Percentiles rank a stretch among this genome's conserved stretches.
Conservation (phyloP, 345 rosid species). For the Gossypium turneri region DNA sequence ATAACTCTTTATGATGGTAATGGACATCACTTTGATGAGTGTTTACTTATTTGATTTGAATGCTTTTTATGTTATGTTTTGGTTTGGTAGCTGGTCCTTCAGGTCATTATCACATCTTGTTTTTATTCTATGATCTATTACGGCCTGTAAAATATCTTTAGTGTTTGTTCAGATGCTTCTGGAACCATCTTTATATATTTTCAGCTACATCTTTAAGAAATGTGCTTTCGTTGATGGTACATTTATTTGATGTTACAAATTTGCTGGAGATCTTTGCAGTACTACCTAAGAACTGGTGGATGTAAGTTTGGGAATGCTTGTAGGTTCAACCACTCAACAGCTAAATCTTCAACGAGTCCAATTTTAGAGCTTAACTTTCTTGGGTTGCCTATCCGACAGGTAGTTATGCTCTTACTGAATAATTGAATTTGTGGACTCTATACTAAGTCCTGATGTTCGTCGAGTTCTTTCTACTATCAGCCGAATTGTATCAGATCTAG, state of each 20-base stretch:
- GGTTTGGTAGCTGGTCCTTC: not conserved
- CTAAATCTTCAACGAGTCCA: constrained; percentile 32
- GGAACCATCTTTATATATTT: not conserved
- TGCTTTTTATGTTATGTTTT: not conserved
- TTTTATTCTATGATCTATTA: not conserved
- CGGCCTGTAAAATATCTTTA: not conserved
- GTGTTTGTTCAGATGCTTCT: not conserved
- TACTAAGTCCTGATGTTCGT: not conserved
- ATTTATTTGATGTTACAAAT: constrained; percentile 13
- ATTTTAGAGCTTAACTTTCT: constrained; percentile 69
- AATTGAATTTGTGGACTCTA: not conserved
- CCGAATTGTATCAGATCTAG: not conserved
- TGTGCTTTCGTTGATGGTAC: constrained; percentile 14
- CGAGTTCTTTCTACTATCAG: not conserved
- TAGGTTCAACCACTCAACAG: constrained; percentile 65
- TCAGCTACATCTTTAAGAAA: not conserved
- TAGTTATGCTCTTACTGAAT: constrained; percentile 15
- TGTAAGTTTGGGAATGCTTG: constrained; percentile 88
- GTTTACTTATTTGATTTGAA: not conserved
- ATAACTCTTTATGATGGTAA: not conserved
- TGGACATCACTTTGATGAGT: not conserved
- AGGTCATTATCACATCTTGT: not conserved
- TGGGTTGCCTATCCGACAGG: constrained; percentile 85
- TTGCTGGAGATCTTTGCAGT: constrained; percentile 47
- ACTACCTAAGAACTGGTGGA: constrained; percentile 86